Percentiles rank a stretch among this genome's conserved stretches.
phyloP scores from a whole-genome alignment of 2,329 filamentous ascomycete species.

The Metarhizium album region DNA sequence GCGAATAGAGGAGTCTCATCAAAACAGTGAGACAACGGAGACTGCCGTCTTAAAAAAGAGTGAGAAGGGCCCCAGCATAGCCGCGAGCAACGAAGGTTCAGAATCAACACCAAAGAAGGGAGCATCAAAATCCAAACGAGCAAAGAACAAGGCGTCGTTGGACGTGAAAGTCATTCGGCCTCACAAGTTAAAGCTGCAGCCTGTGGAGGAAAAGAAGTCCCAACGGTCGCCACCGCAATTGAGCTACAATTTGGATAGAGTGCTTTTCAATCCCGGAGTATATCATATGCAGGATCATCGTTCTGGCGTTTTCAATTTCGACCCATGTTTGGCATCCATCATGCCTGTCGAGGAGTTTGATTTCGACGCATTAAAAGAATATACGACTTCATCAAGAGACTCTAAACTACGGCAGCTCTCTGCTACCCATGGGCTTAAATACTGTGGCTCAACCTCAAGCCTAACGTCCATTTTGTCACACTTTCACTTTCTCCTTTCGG shows the following conservation, averaged over 20 bases:
- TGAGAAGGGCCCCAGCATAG: slow-evolving; percentile 1
- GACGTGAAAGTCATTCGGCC: slow-evolving; percentile 21
- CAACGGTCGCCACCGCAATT: slow-evolving; percentile 44
- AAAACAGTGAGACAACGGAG: neutral
- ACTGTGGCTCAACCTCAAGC: slow-evolving; percentile 91
- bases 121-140: slow-evolving; percentile 5
- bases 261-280: slow-evolving; percentile 91
- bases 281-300: slow-evolving; percentile 84
- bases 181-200: slow-evolving; percentile 14
- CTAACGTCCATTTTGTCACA: slow-evolving; percentile 84
- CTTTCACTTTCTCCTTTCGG: slow-evolving; percentile 84
- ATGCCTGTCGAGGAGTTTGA: slow-evolving; percentile 93
- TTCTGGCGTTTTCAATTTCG: slow-evolving; percentile 89
- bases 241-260: slow-evolving; percentile 68
- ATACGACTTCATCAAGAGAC: slow-evolving; percentile 88
- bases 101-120: neutral
- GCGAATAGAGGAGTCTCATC: slow-evolving; percentile 13
- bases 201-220: slow-evolving; percentile 20
- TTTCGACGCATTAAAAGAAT: slow-evolving; percentile 74
- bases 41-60: slow-evolving; percentile 2
- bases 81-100: neutral
- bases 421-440: slow-evolving; percentile 58
- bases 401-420: slow-evolving; percentile 58
- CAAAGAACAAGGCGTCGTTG: slow-evolving; percentile 6
- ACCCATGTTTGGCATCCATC: slow-evolving; percentile 84